phyloP scores from a whole-genome alignment of 164 flowering plant species.

The Protea cynaroides region DNA sequence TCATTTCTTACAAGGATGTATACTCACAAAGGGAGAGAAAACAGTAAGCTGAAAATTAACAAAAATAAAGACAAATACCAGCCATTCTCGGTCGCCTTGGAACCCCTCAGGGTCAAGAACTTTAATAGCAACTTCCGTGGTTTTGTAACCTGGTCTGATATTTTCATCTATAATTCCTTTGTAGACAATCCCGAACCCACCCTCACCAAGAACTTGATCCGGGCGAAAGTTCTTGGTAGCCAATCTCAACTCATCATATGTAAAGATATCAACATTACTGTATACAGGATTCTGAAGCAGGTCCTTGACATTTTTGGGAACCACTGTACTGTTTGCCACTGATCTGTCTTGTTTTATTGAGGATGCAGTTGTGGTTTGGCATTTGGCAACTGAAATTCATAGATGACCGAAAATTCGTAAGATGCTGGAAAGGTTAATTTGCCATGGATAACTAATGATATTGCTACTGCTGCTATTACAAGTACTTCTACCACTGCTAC shows the following conservation, averaged over 20 bases:
- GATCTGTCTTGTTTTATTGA: constrained; percentile 7
- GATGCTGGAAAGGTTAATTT: too few relatives aligned
- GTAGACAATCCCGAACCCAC: constrained; percentile 92
- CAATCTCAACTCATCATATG: constrained; percentile 71
- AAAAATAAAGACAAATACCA: constrained; percentile 42
- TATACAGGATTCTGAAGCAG: constrained; percentile 58
- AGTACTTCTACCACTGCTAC: too few relatives aligned
- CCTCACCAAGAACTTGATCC: constrained; percentile 82
- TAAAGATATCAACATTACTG: constrained; percentile 62
- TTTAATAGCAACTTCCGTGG: constrained; percentile 76
- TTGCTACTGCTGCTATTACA: too few relatives aligned
- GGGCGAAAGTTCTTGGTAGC: constrained; percentile 86
- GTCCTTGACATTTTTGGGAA: constrained; percentile 58
- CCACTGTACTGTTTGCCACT: constrained; percentile 18
- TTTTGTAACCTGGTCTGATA: constrained; percentile 59
- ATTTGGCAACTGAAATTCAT: constrained; percentile 3
- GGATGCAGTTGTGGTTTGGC: constrained; percentile 10
- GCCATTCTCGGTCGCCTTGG: constrained; percentile 98
- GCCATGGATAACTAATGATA: too few relatives aligned
- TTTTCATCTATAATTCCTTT: constrained; percentile 74
- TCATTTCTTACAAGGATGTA: too few relatives aligned
- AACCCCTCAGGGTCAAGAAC: constrained; percentile 77
- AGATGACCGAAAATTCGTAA: constrained; percentile 6
- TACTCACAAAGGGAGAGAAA: neutral
- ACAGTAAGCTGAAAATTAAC: neutral